phyloP scores from a whole-genome alignment of 345 rosid genomes.

The Orychophragmus violaceus region DNA sequence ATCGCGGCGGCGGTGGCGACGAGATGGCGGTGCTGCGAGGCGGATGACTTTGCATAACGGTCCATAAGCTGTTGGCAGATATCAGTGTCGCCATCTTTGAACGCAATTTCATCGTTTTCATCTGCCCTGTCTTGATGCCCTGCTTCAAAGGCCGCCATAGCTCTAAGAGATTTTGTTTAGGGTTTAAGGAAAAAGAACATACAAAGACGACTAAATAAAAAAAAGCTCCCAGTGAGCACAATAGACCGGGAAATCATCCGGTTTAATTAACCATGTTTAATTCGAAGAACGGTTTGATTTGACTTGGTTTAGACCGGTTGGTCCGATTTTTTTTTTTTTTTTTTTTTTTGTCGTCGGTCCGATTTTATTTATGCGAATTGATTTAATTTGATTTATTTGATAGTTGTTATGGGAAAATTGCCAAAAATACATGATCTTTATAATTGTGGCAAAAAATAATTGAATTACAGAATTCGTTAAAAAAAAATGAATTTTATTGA shows the following conservation, averaged over 20 bases:
- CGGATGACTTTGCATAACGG: conserved; percentile 79
- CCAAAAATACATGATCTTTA: no score
- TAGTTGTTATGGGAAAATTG: no score
- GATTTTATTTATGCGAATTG: no score
- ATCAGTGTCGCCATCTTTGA: conserved; percentile 47
- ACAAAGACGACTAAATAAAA: neutral
- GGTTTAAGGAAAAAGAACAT: conserved; percentile 26
- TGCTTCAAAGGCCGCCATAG: conserved; percentile 28
- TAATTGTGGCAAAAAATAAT: no score
- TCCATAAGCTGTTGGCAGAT: conserved; percentile 82
- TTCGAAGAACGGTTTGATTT: neutral
- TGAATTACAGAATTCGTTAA: no score
- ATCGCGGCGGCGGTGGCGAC: conserved; percentile 82
- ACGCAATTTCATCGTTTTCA: conserved; percentile 26
- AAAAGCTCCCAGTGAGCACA: neutral
- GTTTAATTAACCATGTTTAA: neutral
- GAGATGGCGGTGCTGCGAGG: conserved; percentile 85
- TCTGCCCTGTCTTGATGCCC: conserved; percentile 20
- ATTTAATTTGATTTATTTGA: no score
- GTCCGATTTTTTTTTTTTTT: neutral
- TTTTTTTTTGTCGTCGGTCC: no score
- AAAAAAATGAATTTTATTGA: no score
- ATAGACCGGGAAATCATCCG: conserved; percentile 6
- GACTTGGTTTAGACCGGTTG: neutral
- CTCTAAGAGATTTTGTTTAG: conserved; percentile 11